phyloP scores from a whole-genome alignment of 768 basidiomycete genomes.

The Tulasnella sp. region DNA sequence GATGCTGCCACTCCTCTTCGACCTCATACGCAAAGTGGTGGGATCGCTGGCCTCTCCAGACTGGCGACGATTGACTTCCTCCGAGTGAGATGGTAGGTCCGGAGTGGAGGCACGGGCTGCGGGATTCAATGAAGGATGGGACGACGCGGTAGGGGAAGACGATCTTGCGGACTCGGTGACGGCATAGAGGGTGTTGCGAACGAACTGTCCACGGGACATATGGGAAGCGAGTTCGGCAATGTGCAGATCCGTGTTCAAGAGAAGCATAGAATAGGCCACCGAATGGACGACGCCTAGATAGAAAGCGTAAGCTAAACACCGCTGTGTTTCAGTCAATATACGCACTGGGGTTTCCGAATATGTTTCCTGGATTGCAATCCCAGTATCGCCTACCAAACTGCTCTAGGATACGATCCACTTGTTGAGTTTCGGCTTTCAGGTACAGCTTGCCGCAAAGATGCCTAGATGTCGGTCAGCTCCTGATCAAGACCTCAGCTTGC shows the following conservation, averaged over 20 bases:
- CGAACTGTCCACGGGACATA: conserved; percentile 92
- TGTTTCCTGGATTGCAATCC: conserved; percentile 79
- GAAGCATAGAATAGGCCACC: conserved; percentile 86
- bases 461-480: conserved; percentile 47
- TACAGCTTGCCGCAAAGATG: conserved; percentile 89
- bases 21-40: conserved; percentile 27
- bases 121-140: conserved; percentile 47
- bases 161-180: conserved; percentile 54
- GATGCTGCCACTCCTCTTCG: conserved; percentile 40
- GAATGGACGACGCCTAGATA: conserved; percentile 87
- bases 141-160: conserved; percentile 11
- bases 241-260: conserved; percentile 97
- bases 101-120: conserved; percentile 56
- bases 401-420: conserved; percentile 94
- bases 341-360: conserved; percentile 88
- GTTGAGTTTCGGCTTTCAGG: conserved; percentile 95
- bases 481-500: neutral
- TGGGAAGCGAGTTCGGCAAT: conserved; percentile 85
- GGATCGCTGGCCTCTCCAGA: conserved; percentile 29
- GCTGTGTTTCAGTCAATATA: conserved; percentile 30
- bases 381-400: conserved; percentile 89
- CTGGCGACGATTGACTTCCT: conserved; percentile 36
- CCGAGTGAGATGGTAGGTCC: conserved; percentile 61
- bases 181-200: conserved; percentile 85
- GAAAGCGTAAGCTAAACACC: neutral